Conservation (phyloP, 2,329 filamentous ascomycete genomes). For the Geoglossum cookeanum region DNA sequence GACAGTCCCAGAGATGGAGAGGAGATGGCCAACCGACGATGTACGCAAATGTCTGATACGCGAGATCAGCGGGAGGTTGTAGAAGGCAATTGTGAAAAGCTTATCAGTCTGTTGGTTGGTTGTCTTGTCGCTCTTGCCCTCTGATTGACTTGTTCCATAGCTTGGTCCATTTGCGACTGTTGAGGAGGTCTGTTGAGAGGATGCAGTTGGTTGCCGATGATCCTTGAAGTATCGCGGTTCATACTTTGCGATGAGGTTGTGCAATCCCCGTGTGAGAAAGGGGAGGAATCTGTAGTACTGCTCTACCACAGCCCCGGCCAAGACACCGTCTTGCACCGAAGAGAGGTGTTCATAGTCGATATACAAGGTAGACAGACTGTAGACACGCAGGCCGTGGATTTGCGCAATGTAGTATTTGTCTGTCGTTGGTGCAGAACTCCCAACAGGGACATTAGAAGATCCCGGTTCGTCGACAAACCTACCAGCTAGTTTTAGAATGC, state of each 20-base stretch:
- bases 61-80: slow-evolving; percentile 77
- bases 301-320: slow-evolving; percentile 70
- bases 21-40: slow-evolving; percentile 73
- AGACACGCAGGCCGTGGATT: slow-evolving; percentile 56
- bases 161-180: slow-evolving; percentile 36
- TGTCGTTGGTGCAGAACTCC: slow-evolving; percentile 46
- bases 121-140: slow-evolving; percentile 47
- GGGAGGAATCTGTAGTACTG: slow-evolving; percentile 93
- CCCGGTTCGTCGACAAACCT: slow-evolving; percentile 51
- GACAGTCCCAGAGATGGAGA: slow-evolving; percentile 92
- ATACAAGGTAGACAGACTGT: slow-evolving; percentile 67
- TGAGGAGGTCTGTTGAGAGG: slow-evolving; percentile 50
- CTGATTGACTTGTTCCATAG: slow-evolving; percentile 39
- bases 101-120: slow-evolving; percentile 93
- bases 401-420: slow-evolving; percentile 75
- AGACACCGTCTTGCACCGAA: slow-evolving; percentile 54
- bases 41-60: slow-evolving; percentile 73
- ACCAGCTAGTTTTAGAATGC: slow-evolving; percentile 4
- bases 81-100: slow-evolving; percentile 81
- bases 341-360: slow-evolving; percentile 74
- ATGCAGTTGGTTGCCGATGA: slow-evolving; percentile 67
- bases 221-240: slow-evolving; percentile 87
- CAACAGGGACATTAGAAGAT: slow-evolving; percentile 41
- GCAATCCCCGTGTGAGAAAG: slow-evolving; percentile 71
- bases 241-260: slow-evolving; percentile 87